These are phyloP conservation scores for Trichoderma guizhouense DNA, from an alignment of 2,329 filamentous ascomycete species.

Conservation along the genomic window DNA sequence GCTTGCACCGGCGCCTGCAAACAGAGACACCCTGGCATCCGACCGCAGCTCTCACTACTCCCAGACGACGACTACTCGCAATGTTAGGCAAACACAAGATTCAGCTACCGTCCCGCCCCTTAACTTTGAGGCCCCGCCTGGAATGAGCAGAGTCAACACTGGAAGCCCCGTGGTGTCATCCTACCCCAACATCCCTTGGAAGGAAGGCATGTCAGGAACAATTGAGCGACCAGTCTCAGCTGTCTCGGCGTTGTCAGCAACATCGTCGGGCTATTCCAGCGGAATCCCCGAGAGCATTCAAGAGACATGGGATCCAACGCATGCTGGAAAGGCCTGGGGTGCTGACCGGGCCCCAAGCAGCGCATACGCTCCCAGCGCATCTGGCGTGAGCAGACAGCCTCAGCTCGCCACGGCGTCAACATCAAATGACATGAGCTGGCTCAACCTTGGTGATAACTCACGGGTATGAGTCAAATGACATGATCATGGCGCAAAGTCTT, in stretches of 20 bases:
- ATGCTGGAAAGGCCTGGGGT: slow-evolving; percentile 46
- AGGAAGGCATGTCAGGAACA: slow-evolving; percentile 58
- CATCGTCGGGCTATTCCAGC: slow-evolving; percentile 56
- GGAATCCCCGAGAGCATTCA: slow-evolving; percentile 63
- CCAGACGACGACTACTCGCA: slow-evolving; percentile 25
- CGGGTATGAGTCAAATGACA: slow-evolving; percentile 24
- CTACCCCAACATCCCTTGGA: slow-evolving; percentile 49
- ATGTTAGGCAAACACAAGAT: slow-evolving; percentile 55
- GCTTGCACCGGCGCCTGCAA: slow-evolving; percentile 24
- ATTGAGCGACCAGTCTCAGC: slow-evolving; percentile 56
- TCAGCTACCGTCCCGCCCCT: slow-evolving; percentile 70
- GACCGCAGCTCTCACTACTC: slow-evolving; percentile 58
- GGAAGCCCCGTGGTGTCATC: slow-evolving; percentile 68
- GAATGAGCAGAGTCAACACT: slow-evolving; percentile 63
- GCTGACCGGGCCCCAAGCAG: slow-evolving; percentile 50
- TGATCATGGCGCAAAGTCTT: slow-evolving; percentile 19
- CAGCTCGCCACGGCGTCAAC: slow-evolving; percentile 49
- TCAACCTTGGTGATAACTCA: slow-evolving; percentile 61
- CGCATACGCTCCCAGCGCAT: slow-evolving; percentile 45
- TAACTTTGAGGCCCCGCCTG: slow-evolving; percentile 59
- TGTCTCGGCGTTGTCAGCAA: slow-evolving; percentile 25
- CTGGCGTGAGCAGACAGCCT: slow-evolving; percentile 45
- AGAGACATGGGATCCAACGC: slow-evolving; percentile 53
- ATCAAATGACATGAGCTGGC: slow-evolving; percentile 73
- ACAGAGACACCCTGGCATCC: slow-evolving; percentile 51